Base-by-base conservation (phyloP, 176 grass and related monocot genomes). In the Otatea glauca region DNA sequence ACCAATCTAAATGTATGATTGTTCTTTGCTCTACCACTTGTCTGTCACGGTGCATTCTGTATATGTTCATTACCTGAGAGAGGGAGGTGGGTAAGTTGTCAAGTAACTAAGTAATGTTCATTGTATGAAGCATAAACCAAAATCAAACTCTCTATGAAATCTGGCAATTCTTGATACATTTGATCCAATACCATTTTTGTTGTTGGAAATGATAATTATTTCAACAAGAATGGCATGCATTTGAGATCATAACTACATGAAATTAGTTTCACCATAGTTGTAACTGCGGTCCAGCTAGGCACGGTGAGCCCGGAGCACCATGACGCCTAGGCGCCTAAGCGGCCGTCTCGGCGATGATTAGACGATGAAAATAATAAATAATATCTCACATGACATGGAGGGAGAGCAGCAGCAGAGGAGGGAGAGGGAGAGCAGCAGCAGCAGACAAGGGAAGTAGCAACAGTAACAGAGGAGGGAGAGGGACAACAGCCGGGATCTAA, bases 61-160 rank as follows among this genome's bases (percentile, higher is more conserved):
- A 9, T 35, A 7, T 54, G 51, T 20, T 54, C 17, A 54, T 20
- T 54, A 20, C 17, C 17, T 54, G 17, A 64, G 25, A 64, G 25
- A 32, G 16, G 65, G 65, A 68, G 65, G 6, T 7, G 34, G 15
- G 16, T 39, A 68, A 39, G 65, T 18, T 43, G 15, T 11, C 47
- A 34, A 73, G 44, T 29, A 73, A 73, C 29, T 73, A 73, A 73
- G 25, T 18, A 72, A 27, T 48, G 16, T 38, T 38, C 48, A 77
- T 45, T 23, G 16, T 38, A 7, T 23, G 12, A 77, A 11, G 55
- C 21, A 60, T 77, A 39, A 61, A 60, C 21, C 43, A 5, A 61
- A 49, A 72, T 49, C 4, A 17, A 44, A 4, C 53, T 42, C 21
- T 12, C 23, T n/a, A 64, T 48, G 15, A 61, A 17, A 43, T 65